These are phyloP conservation scores for Blastobotrys aristatus DNA, from an alignment of 1,139 yeast species.

Conservation along the genomic window DNA sequence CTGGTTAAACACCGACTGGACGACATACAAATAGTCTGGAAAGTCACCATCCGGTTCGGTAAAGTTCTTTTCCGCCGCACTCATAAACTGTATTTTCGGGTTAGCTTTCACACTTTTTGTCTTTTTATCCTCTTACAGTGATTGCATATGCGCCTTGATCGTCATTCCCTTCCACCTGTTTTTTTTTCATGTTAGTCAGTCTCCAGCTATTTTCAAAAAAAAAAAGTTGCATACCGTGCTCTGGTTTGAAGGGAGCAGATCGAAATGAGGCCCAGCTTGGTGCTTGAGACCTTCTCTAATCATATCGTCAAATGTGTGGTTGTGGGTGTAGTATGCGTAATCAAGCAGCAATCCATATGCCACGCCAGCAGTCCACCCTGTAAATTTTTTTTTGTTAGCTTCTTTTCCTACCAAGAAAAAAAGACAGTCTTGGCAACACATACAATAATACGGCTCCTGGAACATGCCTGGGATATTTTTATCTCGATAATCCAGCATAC, in stretches of 20 bases:
- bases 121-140: too few species aligned
- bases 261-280: constrained; percentile 62
- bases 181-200: too few species aligned
- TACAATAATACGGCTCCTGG: constrained; percentile 62
- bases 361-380: constrained; percentile 97
- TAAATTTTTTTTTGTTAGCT: too few species aligned
- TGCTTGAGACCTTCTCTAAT: constrained; percentile 55
- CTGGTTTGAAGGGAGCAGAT: constrained; percentile 73
- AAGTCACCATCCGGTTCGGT: constrained; percentile 50
- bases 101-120: too few species aligned
- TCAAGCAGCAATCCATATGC: constrained; percentile 76
- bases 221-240: too few species aligned
- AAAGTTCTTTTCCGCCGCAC: constrained; percentile 77
- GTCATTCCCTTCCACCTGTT: constrained; percentile 90
- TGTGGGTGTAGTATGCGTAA: constrained; percentile 57
- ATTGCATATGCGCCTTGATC: constrained; percentile 93
- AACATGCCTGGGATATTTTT: constrained; percentile 69
- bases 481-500: constrained; percentile 73
- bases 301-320: constrained; percentile 52
- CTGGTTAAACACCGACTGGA: constrained; percentile 72
- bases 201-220: too few species aligned
- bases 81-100: too few species aligned
- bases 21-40: constrained; percentile 63
- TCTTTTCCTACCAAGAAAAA: too few species aligned
- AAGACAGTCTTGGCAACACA: too few species aligned